Percentiles rank a stretch among this genome's conserved stretches.
Conservation (phyloP, 352 stramenopile genomes). For the Phytophthora pluvialis region DNA sequence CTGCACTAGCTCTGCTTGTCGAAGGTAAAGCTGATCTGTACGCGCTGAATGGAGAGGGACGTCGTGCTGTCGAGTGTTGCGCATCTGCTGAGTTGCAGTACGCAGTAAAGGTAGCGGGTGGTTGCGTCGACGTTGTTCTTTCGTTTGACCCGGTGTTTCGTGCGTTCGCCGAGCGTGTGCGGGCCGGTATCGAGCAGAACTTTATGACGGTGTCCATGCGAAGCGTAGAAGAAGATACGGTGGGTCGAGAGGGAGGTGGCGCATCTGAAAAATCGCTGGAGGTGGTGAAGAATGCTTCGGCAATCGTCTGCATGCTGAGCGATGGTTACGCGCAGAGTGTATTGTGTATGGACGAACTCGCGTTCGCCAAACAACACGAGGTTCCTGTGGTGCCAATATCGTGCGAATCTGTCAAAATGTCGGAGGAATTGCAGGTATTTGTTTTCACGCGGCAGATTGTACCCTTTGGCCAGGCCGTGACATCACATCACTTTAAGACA, state of each 20-base stretch:
- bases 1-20: conserved; percentile 68
- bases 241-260: conserved; percentile 28
- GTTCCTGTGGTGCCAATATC: conserved; percentile 79
- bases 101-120: conserved; percentile 72
- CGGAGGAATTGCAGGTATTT: conserved; percentile 79
- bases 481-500: conserved; percentile 44
- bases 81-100: conserved; percentile 79
- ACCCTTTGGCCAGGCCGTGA: conserved; percentile 68
- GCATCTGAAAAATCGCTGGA: conserved; percentile 47
- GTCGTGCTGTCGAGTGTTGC: conserved; percentile 74
- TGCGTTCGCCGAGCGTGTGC: conserved; percentile 63
- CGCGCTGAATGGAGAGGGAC: conserved; percentile 55
- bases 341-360: conserved; percentile 82
- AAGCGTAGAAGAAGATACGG: conserved; percentile 41
- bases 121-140: conserved; percentile 78
- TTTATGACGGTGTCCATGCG: conserved; percentile 83
- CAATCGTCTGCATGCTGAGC: conserved; percentile 76
- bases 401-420: conserved; percentile 60
- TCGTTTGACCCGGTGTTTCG: conserved; percentile 78
- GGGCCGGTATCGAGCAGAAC: conserved; percentile 73
- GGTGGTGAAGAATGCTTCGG: conserved; percentile 69
- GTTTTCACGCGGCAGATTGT: conserved; percentile 84
- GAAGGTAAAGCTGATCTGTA: conserved; percentile 63
- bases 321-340: conserved; percentile 67
- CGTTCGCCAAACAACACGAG: conserved; percentile 72